Percentiles rank a stretch among this genome's conserved stretches.
Evolutionary conservation across 108 stramenopile genomes (phyloP).

Genomic region (Conticribra guillardii): DNA sequence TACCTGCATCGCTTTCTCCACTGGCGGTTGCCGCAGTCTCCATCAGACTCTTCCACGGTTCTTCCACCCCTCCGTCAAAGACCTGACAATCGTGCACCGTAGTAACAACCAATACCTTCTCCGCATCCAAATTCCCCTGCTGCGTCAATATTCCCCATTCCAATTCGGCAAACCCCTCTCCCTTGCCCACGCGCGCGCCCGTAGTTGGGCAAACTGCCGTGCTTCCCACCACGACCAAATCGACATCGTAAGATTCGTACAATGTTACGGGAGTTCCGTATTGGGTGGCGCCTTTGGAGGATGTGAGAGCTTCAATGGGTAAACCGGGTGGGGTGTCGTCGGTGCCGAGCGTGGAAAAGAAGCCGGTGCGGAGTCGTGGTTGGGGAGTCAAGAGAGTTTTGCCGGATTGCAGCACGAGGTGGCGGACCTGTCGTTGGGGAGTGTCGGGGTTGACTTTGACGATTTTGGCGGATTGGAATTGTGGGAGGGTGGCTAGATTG

Average conservation of each 20-base stretch:
- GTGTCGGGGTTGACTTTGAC: constrained; percentile 81
- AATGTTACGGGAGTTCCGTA: constrained; percentile 65
- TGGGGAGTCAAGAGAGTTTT: constrained; percentile 77
- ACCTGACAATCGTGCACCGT: constrained; percentile 75
- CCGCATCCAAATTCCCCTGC: constrained; percentile 68
- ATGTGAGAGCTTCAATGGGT: constrained; percentile 57
- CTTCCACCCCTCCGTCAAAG: constrained; percentile 36
- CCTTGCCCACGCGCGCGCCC: constrained; percentile 78
- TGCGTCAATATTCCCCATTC: constrained; percentile 77
- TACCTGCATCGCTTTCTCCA: constrained; percentile 6
- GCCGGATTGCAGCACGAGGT: constrained; percentile 51
- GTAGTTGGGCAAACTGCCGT: constrained; percentile 77
- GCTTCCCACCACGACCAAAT: constrained; percentile 72
- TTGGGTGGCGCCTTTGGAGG: constrained; percentile 68
- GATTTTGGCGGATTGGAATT: constrained; percentile 53
- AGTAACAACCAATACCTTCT: constrained; percentile 61
- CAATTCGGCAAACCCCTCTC: constrained; percentile 80
- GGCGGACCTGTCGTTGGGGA: constrained; percentile 64
- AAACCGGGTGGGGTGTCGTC: constrained; percentile 50
- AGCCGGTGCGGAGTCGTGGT: constrained; percentile 71
- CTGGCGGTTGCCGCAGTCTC: background rate
- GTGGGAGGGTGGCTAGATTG: constrained; percentile 49
- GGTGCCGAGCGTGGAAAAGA: constrained; percentile 59
- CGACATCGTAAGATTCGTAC: constrained; percentile 68
- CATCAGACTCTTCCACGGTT: constrained; percentile 41